Conservation (phyloP, 1,284 basidiomycete genomes). For the Coniferiporia sulphurascens region DNA sequence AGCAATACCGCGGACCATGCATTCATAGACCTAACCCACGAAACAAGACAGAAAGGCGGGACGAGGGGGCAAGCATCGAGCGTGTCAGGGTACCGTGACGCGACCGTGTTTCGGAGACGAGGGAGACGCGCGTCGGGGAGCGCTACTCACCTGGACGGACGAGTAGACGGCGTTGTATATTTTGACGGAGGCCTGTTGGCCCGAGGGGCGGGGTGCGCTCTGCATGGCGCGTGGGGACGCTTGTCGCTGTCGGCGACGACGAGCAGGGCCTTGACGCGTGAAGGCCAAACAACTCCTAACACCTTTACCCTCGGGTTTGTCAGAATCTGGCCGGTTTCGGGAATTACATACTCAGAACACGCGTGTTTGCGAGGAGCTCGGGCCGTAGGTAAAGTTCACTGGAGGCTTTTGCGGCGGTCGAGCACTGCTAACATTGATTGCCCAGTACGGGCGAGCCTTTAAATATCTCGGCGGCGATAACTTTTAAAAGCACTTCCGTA, state of each 20-base stretch:
- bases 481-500: no score
- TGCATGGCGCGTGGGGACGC: slow-evolving; percentile 27
- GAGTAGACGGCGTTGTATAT: slow-evolving; percentile 89
- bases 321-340: no score
- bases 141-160: slow-evolving; percentile 64
- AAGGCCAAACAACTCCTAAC: slow-evolving; percentile 3
- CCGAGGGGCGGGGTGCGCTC: slow-evolving; percentile 28
- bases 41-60: background rate
- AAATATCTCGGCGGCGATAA: no score
- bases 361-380: no score
- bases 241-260: background rate
- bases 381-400: no score
- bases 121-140: slow-evolving; percentile 10
- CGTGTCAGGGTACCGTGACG: slow-evolving; percentile 29
- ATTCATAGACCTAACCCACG: slow-evolving; percentile 75
- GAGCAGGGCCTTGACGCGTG: slow-evolving; percentile 10
- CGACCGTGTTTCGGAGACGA: slow-evolving; percentile 29
- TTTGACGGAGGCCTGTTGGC: slow-evolving; percentile 56
- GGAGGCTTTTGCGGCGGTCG: no score
- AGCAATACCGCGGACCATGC: slow-evolving; percentile 96
- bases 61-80: background rate
- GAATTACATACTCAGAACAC: no score
- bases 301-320: background rate
- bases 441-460: no score
- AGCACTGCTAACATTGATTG: no score